Evolutionary conservation across 2,329 filamentous ascomycete species (phyloP).

Genomic region (Paraphoma chrysanthemicola): DNA sequence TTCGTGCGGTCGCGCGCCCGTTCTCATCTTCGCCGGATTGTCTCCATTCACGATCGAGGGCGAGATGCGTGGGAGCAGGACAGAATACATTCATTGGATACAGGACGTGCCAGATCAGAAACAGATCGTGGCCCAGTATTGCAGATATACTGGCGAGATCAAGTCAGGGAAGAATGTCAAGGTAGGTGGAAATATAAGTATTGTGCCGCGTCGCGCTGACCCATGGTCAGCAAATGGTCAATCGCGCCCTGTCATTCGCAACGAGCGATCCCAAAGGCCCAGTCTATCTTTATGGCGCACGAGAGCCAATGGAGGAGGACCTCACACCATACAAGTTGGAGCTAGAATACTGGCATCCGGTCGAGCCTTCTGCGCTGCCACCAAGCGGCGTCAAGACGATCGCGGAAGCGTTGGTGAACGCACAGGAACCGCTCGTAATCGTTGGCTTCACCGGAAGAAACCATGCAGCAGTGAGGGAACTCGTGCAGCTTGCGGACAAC

Average conservation of each 20-base stretch:
- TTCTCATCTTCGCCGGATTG: conserved; percentile 79
- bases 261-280: conserved; percentile 78
- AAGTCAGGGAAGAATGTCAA: conserved; percentile 86
- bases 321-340: conserved; percentile 66
- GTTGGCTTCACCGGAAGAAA: conserved; percentile 77
- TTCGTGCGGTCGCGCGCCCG: conserved; percentile 74
- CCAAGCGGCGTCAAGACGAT: conserved; percentile 64
- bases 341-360: conserved; percentile 73
- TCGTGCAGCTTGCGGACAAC: conserved; percentile 72
- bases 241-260: conserved; percentile 82
- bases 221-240: conserved; percentile 72
- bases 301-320: conserved; percentile 85
- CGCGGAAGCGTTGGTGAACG: conserved; percentile 67
- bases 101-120: conserved; percentile 85
- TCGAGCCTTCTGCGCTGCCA: conserved; percentile 70
- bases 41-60: conserved; percentile 80
- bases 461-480: conserved; percentile 64
- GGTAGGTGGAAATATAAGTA: conserved; percentile 20
- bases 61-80: conserved; percentile 73
- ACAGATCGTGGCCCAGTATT: conserved; percentile 83
- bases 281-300: conserved; percentile 77
- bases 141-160: conserved; percentile 81
- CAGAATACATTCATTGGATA: conserved; percentile 87
- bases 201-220: conserved; percentile 10
- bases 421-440: conserved; percentile 71